Conservation (phyloP, 257 asterid species). For the Thymus mandschuricus region DNA sequence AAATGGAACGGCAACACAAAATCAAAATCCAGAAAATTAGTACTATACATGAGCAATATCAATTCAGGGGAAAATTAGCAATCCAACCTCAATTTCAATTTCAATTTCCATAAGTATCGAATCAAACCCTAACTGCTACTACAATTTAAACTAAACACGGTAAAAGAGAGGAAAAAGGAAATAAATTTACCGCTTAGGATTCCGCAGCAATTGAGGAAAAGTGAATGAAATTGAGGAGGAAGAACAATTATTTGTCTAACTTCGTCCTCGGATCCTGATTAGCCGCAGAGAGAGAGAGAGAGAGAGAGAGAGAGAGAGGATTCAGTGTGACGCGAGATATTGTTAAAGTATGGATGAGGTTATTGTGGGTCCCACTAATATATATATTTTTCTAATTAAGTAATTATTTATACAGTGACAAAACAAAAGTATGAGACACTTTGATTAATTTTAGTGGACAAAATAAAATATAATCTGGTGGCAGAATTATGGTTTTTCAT, state of each 20-base stretch:
- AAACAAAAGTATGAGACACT: too few relatives aligned
- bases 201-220: conserved; percentile 8
- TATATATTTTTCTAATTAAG: not conserved
- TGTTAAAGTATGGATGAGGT: conserved; percentile 23
- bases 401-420: not conserved
- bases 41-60: not conserved
- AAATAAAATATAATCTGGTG: too few relatives aligned
- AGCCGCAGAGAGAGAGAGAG: too few relatives aligned
- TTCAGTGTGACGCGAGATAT: conserved; percentile 30
- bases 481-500: too few relatives aligned
- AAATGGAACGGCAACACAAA: not conserved
- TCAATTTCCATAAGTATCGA: conserved; percentile 9
- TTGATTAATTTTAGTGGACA: too few relatives aligned
- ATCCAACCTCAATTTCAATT: conserved; percentile 8
- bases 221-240: not conserved
- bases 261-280: conserved; percentile 2
- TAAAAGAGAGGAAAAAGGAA: not conserved
- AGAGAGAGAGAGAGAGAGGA: conserved; percentile 26
- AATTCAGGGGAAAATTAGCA: not conserved
- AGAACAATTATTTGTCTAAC: not conserved
- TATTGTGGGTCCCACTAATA: conserved; percentile 13
- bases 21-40: not conserved
- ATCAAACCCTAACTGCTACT: conserved; percentile 34
- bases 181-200: conserved; percentile 23
- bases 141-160: not conserved